A percentile compares a stretch with the other conserved stretches of the same genome.
These are phyloP conservation scores for Xylariaceae sp. DNA, from an alignment of 2,329 filamentous ascomycete genomes.

Conservation along the genomic window DNA sequence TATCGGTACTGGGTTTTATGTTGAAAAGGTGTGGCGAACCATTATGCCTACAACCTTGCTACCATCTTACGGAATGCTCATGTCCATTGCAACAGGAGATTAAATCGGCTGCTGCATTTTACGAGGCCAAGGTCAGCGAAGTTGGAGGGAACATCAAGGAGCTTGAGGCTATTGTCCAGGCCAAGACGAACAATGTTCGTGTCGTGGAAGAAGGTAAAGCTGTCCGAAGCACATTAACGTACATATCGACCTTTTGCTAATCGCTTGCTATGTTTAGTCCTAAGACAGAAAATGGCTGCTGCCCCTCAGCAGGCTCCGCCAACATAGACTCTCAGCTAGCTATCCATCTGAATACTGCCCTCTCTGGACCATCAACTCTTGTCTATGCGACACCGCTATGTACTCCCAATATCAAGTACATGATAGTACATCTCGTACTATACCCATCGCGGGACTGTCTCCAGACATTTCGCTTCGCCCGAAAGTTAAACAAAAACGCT, in stretches of 20 bases:
- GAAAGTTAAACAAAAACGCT: no score
- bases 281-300: slow-evolving; percentile 40
- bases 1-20: slow-evolving; percentile 27
- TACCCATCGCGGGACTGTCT: no score
- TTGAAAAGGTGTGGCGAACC: slow-evolving; percentile 70
- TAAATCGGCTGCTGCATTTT: slow-evolving; percentile 52
- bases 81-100: slow-evolving; percentile 36
- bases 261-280: slow-evolving; percentile 25
- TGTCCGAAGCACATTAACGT: slow-evolving; percentile 6
- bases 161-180: slow-evolving; percentile 53
- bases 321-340: background rate
- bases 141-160: slow-evolving; percentile 51
- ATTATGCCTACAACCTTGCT: background rate
- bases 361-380: no score
- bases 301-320: slow-evolving; percentile 13
- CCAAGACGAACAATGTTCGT: slow-evolving; percentile 79
- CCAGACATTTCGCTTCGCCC: no score
- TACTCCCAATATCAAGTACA: no score
- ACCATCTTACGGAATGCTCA: slow-evolving; percentile 6
- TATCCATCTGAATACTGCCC: slow-evolving; percentile 2
- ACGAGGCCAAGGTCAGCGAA: slow-evolving; percentile 52
- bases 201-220: slow-evolving; percentile 80
- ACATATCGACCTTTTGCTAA: background rate
- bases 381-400: no score
- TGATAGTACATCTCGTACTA: no score